phyloP scores from a whole-genome alignment of 805 yeast genomes.

The Clavispora fructus region DNA sequence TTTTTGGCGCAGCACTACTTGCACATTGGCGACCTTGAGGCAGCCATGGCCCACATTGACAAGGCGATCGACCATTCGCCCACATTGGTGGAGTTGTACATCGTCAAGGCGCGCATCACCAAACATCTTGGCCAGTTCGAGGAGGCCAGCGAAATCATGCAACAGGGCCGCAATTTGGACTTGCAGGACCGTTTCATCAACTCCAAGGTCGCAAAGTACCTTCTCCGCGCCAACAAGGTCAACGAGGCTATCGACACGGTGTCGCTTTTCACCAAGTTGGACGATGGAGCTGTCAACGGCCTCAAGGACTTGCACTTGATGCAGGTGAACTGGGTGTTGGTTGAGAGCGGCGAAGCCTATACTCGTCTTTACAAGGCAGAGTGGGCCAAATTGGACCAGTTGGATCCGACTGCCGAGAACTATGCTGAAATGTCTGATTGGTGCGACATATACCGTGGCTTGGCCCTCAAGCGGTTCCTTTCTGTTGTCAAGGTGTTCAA shows the following conservation, averaged over 20 bases:
- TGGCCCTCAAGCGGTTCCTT: slow-evolving; percentile 73
- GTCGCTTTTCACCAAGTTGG: slow-evolving; percentile 73
- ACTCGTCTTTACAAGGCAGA: slow-evolving; percentile 45
- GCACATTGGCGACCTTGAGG: slow-evolving; percentile 44
- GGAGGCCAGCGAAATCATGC: slow-evolving; percentile 62
- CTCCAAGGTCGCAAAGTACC: slow-evolving; percentile 80
- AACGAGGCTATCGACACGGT: slow-evolving; percentile 71
- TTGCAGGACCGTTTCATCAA: slow-evolving; percentile 89
- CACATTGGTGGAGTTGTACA: slow-evolving; percentile 75
- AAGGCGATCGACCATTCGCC: slow-evolving; percentile 70
- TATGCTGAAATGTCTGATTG: slow-evolving; percentile 33
- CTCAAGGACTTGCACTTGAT: slow-evolving; percentile 79
- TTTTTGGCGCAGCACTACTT: slow-evolving; percentile 77
- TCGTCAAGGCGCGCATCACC: slow-evolving; percentile 73
- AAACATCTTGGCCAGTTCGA: slow-evolving; percentile 62
- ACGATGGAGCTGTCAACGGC: slow-evolving; percentile 77
- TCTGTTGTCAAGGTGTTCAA: slow-evolving; percentile 64
- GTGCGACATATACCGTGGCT: slow-evolving; percentile 49
- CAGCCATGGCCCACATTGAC: slow-evolving; percentile 56
- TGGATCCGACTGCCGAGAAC: slow-evolving; percentile 18
- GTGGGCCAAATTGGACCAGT: slow-evolving; percentile 13
- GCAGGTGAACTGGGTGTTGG: slow-evolving; percentile 88
- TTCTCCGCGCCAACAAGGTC: slow-evolving; percentile 65
- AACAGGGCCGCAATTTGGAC: slow-evolving; percentile 69
- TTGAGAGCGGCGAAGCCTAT: slow-evolving; percentile 82